Evolutionary conservation across 305 asterid species (phyloP), one percentile per base, ranked within the genome.

Genomic region (Caryopteris hybrid): DNA sequence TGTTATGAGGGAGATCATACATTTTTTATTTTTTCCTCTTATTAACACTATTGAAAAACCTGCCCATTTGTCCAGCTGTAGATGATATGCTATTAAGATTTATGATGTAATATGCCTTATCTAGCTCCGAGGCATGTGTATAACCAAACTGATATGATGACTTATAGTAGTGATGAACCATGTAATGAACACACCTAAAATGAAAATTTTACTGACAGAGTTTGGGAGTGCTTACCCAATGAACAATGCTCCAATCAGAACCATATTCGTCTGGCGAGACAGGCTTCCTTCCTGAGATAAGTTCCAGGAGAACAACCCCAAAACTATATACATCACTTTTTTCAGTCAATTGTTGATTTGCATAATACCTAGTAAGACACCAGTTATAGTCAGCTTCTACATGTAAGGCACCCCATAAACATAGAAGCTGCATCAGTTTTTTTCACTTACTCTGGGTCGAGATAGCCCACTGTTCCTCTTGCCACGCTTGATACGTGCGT

Each of bases 191-290:
- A 34, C 23, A 39, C 65, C 39, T 14, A 12, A 4, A 29, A 55
- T 12, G 4, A 20, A 14, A 33, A 60, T 11, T 22, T 3, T 29
- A 67, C 58, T 2, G 21, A 67, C 39, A 42, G 38, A 18, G 45
- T 22, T 12, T 56, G 71, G 78, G 16, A 62, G 71, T 71, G 58
- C 78, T 67, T 93, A 93, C 97, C 99, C 99, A 94, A 70, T 94
- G 99, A 74, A 94, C 96, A 59, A 94, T 91, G 92, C 96, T 87
- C 99, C 99, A 94, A n/a, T 88, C 99, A 42, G 87, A 78, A 56
- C 96, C 97, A 51, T 86, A 87, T 75, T 88, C 95, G 79, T 91
- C 99, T 8, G 78, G 50, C 6, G 91, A 94, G 52, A 91, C 86
- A 2, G 97, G 99, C 78, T 86, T 94, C 74, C 96, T 83, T 39